Evolutionary conservation across 352 stramenopile genomes (phyloP).

Genomic region (Pythium rhizo-oryzae): DNA sequence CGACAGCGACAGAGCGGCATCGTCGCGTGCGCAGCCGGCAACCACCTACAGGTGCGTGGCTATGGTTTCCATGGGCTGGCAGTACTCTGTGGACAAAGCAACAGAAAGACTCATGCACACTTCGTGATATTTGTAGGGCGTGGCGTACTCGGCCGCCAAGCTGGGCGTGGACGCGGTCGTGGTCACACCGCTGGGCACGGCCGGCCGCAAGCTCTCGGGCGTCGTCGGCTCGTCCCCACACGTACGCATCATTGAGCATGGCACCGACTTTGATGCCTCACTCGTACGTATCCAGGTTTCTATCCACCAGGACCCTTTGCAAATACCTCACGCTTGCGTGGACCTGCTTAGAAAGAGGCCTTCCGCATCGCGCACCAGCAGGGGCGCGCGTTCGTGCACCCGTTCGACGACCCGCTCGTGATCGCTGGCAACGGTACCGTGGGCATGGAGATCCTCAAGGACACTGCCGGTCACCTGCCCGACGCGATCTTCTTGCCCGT

Average conservation of each 20-base stretch:
- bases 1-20: slow-evolving; percentile 82
- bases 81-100: neutral
- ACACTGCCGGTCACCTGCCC: slow-evolving; percentile 87
- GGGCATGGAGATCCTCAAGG: slow-evolving; percentile 93
- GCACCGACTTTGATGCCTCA: slow-evolving; percentile 97
- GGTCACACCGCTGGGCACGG: slow-evolving; percentile 96
- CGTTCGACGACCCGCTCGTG: slow-evolving; percentile 97
- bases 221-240: slow-evolving; percentile 48
- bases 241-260: slow-evolving; percentile 94
- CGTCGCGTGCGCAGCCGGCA: slow-evolving; percentile 88
- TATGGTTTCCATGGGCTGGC: neutral
- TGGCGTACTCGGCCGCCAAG: slow-evolving; percentile 94
- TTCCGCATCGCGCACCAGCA: slow-evolving; percentile 91
- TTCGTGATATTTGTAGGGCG: slow-evolving; percentile 52
- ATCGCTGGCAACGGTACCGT: slow-evolving; percentile 98
- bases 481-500: slow-evolving; percentile 98
- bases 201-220: slow-evolving; percentile 88
- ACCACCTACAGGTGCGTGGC: slow-evolving; percentile 93
- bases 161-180: slow-evolving; percentile 95
- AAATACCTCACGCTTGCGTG: too few species aligned
- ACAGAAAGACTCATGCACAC: neutral
- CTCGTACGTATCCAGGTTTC: too few species aligned
- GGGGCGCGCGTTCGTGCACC: slow-evolving; percentile 95
- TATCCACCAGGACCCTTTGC: too few species aligned
- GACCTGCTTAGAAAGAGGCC: slow-evolving; percentile 93